A percentile compares a stretch with the other conserved stretches of the same genome.
Evolutionary conservation across 805 yeast genomes (phyloP).

Genomic region (Komagataella kurtzmanii): DNA sequence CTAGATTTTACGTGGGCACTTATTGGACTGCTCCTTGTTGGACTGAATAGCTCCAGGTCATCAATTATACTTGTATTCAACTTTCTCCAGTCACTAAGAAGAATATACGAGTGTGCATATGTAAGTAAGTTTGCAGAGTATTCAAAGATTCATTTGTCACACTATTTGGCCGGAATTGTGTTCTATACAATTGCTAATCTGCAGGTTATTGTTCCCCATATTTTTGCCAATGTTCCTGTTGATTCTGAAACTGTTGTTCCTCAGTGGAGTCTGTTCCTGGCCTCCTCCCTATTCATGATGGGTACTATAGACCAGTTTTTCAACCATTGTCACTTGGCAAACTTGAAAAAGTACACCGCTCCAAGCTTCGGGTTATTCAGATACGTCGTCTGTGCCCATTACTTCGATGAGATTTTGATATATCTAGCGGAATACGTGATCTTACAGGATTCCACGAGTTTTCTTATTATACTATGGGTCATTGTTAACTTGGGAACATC

Average conservation of each 20-base stretch:
- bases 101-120: constrained; percentile 39
- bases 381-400: constrained; percentile 51
- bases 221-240: constrained; percentile 4
- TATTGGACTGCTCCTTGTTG: constrained; percentile 7
- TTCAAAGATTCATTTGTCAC: constrained; percentile 50
- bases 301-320: constrained; percentile 31
- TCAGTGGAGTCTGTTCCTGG: neutral
- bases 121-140: constrained; percentile 31
- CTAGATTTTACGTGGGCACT: constrained; percentile 22
- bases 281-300: constrained; percentile 13
- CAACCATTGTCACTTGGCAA: constrained; percentile 37
- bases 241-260: neutral
- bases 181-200: constrained; percentile 39
- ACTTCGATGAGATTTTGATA: constrained; percentile 49
- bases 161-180: constrained; percentile 50
- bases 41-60: neutral
- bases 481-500: constrained; percentile 38
- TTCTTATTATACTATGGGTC: constrained; percentile 22
- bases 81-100: constrained; percentile 38
- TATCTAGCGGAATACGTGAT: constrained; percentile 23
- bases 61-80: constrained; percentile 13
- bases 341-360: constrained; percentile 36
- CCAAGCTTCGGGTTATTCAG: constrained; percentile 40
- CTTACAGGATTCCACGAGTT: constrained; percentile 7
- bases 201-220: constrained; percentile 6